Conservation (phyloP, 2,329 filamentous ascomycete genomes). For the Epichloe elymi region DNA sequence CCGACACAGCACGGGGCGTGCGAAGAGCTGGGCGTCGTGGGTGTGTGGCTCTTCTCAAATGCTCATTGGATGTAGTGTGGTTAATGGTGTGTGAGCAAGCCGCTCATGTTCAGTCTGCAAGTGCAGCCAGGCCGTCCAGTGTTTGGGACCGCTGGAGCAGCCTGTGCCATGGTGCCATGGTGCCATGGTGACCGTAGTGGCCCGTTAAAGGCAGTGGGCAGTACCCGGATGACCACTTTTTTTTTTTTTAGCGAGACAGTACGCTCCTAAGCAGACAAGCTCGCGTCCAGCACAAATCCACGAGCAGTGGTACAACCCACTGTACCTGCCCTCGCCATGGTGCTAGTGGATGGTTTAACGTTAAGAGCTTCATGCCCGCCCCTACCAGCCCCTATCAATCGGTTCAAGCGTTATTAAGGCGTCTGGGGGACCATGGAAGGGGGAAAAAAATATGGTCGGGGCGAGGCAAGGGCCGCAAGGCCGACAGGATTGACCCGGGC, state of each 20-base stretch:
- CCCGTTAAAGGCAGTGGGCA: not conserved
- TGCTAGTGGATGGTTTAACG: not conserved
- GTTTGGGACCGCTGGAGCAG: too few relatives aligned
- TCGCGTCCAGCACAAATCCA: too few relatives aligned
- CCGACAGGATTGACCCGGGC: not conserved
- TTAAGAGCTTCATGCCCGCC: not conserved
- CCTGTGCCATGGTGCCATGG: not conserved
- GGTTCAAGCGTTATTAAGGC: too few relatives aligned
- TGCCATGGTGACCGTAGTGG: not conserved
- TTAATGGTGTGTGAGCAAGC: conserved; percentile 2
- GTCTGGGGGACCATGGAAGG: not conserved
- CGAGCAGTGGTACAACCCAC: too few relatives aligned
- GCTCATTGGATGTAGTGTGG: not conserved
- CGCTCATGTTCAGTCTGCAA: not conserved
- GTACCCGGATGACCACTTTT: not conserved
- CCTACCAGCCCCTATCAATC: not conserved
- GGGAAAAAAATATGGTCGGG: not conserved
- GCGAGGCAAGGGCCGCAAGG: not conserved
- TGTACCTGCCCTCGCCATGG: not conserved
- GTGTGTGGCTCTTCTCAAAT: not conserved
- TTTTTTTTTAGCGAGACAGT: not conserved
- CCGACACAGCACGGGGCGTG: not conserved
- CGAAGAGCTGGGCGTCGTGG: not conserved
- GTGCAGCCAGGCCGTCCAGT: too few relatives aligned
- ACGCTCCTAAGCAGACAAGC: too few relatives aligned